phyloP scores from a whole-genome alignment of 768 basidiomycete genomes.

The Panellus pusillus region DNA sequence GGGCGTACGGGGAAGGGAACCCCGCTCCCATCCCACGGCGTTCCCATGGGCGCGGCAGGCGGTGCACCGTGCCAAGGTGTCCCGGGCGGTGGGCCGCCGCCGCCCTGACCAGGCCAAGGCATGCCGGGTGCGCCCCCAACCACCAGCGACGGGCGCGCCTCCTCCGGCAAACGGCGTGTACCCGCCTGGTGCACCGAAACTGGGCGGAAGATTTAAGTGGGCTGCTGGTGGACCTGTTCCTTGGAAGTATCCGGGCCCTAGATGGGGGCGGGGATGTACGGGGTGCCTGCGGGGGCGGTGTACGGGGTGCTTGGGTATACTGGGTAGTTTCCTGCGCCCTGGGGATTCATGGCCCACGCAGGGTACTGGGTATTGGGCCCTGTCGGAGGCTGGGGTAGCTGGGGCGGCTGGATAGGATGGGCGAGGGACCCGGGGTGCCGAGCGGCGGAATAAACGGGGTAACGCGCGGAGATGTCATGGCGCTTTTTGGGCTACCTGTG shows the following conservation, averaged over 20 bases:
- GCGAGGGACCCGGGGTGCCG: conserved; percentile 39
- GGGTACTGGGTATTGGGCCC: conserved; percentile 27
- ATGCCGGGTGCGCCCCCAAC: not conserved
- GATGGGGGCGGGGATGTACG: conserved; percentile 28
- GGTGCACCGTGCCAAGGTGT: conserved; percentile 6
- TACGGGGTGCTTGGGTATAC: conserved; percentile 37
- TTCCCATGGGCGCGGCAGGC: not conserved
- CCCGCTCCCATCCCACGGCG: conserved; percentile 14
- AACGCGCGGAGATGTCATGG: conserved; percentile 20
- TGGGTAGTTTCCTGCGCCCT: conserved; percentile 37
- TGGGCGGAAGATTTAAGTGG: conserved; percentile 11
- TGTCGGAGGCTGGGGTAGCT: conserved; percentile 30
- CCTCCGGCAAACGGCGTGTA: conserved; percentile 14
- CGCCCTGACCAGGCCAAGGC: not conserved
- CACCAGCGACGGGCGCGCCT: not conserved
- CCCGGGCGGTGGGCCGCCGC: not conserved
- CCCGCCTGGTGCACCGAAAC: not conserved
- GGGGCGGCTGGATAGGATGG: conserved; percentile 33
- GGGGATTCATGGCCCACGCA: conserved; percentile 35
- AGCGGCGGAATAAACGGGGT: conserved; percentile 44
- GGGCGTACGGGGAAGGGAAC: conserved; percentile 15
- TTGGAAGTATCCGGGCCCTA: conserved; percentile 11
- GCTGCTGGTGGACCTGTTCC: conserved; percentile 11
- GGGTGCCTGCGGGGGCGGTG: conserved; percentile 34
- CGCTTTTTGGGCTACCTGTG: conserved; percentile 12